Conservation (phyloP, 176 grass and related monocot species). For the Bromus sterilis region DNA sequence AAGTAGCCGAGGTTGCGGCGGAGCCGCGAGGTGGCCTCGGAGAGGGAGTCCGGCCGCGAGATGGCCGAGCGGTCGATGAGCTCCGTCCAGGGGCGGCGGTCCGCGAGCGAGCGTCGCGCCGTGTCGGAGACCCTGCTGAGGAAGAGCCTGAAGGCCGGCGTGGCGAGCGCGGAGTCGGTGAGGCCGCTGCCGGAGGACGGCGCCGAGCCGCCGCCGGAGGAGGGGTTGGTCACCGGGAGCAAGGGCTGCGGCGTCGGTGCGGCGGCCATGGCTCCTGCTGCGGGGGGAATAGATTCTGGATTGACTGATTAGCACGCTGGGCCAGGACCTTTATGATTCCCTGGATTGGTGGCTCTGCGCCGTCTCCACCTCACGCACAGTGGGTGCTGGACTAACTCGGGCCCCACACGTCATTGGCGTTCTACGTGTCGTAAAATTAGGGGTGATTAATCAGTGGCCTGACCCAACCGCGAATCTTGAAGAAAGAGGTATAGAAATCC, state of each 20-base stretch:
- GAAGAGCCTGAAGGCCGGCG: conserved; percentile 65
- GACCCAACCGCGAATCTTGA: too few species aligned
- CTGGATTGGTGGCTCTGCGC: conserved; percentile 10
- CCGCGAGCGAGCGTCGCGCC: conserved; percentile 51
- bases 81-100: conserved; percentile 76
- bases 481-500: too few species aligned
- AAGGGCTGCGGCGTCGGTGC: conserved; percentile 34
- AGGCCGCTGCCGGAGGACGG: conserved; percentile 6
- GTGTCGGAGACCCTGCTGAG: conserved; percentile 54
- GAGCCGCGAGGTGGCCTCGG: conserved; percentile 76
- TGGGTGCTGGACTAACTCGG: conserved; percentile 10
- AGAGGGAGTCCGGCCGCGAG: conserved; percentile 60
- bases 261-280: conserved; percentile 30
- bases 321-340: conserved; percentile 9
- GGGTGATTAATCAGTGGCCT: neutral
- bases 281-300: neutral
- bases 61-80: conserved; percentile 83
- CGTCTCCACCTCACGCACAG: neutral
- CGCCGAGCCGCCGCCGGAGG: neutral
- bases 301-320: neutral
- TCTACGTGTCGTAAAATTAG: neutral
- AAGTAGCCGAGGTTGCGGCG: conserved; percentile 87
- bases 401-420: conserved; percentile 9
- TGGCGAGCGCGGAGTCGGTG: conserved; percentile 12
- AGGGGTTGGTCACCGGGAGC: conserved; percentile 56